Percentiles rank a stretch among this genome's conserved stretches.
Conservation (phyloP, 495 filamentous ascomycete genomes). For the Poronia punctata region DNA sequence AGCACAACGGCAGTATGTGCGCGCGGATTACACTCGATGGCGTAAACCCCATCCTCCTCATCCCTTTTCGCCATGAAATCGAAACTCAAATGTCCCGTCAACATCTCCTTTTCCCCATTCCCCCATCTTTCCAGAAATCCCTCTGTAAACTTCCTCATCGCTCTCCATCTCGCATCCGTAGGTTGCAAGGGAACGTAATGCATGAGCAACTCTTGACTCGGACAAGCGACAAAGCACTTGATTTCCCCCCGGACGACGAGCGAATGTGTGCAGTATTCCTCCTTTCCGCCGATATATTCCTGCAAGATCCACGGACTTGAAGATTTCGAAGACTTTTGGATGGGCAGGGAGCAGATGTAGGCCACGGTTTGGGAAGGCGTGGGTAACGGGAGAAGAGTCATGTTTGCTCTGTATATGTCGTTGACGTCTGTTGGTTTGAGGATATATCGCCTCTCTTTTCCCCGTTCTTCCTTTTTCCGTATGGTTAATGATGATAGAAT, state of each 20-base stretch:
- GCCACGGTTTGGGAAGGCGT: constrained; percentile 47
- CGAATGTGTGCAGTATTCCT: constrained; percentile 63
- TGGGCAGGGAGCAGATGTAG: constrained; percentile 47
- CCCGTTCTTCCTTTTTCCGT: constrained; percentile 14
- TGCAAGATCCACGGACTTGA: constrained; percentile 61
- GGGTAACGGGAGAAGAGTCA: constrained; percentile 50
- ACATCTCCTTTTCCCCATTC: constrained; percentile 17
- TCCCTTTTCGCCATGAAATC: constrained; percentile 43
- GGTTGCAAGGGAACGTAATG: constrained; percentile 52
- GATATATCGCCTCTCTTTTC: no score
- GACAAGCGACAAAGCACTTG: constrained; percentile 57
- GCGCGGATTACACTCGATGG: constrained; percentile 59
- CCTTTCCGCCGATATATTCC: constrained; percentile 51
- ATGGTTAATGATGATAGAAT: constrained; percentile 40
- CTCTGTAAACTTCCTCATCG: constrained; percentile 56
- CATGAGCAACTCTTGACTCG: constrained; percentile 50
- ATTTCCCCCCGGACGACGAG: constrained; percentile 55
- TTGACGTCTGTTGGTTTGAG: constrained; percentile 53
- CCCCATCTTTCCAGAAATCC: constrained; percentile 43
- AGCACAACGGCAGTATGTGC: constrained; percentile 53
- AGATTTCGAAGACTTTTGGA: constrained; percentile 41
- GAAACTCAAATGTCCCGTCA: constrained; percentile 67
- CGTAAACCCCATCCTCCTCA: constrained; percentile 29
- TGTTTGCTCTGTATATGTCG: constrained; percentile 35
- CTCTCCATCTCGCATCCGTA: constrained; percentile 44